These are phyloP conservation scores for Metschnikowia cerradonensis DNA, from an alignment of 805 yeast genomes.

Conservation along the genomic window DNA sequence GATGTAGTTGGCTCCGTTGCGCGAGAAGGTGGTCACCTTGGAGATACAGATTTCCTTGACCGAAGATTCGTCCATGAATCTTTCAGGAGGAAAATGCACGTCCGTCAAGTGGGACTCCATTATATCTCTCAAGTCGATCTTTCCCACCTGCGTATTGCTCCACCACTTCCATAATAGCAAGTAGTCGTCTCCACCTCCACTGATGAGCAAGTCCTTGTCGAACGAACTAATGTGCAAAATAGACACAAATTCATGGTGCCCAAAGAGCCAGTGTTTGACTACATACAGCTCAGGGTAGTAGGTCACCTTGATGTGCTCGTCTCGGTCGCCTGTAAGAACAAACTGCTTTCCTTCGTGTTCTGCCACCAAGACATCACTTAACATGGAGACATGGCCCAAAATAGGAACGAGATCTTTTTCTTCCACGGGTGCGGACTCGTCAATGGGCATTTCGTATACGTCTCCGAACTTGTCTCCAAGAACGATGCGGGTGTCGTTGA, in stretches of 20 bases:
- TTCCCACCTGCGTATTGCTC: conserved; percentile 40
- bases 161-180: conserved; percentile 79
- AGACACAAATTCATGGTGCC: conserved; percentile 81
- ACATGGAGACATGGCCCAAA: conserved; percentile 95
- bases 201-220: conserved; percentile 50
- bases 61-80: conserved; percentile 53
- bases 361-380: conserved; percentile 64
- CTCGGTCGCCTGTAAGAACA: conserved; percentile 83
- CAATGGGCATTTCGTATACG: conserved; percentile 61
- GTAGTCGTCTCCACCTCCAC: conserved; percentile 89
- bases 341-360: conserved; percentile 41
- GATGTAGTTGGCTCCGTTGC: conserved; percentile 24
- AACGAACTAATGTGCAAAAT: conserved; percentile 53
- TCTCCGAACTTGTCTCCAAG: conserved; percentile 97
- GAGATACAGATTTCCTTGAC: conserved; percentile 52
- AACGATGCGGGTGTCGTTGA: conserved; percentile 48
- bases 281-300: conserved; percentile 74
- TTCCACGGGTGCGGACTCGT: conserved; percentile 30
- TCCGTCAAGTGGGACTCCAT: conserved; percentile 44
- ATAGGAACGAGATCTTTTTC: conserved; percentile 56
- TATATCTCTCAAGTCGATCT: conserved; percentile 45
- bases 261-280: conserved; percentile 80
- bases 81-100: conserved; percentile 58
- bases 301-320: conserved; percentile 88
- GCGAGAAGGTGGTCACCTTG: conserved; percentile 33